These are phyloP conservation scores for Pichia manshurica DNA, from an alignment of 805 yeast species.

Conservation along the genomic window DNA sequence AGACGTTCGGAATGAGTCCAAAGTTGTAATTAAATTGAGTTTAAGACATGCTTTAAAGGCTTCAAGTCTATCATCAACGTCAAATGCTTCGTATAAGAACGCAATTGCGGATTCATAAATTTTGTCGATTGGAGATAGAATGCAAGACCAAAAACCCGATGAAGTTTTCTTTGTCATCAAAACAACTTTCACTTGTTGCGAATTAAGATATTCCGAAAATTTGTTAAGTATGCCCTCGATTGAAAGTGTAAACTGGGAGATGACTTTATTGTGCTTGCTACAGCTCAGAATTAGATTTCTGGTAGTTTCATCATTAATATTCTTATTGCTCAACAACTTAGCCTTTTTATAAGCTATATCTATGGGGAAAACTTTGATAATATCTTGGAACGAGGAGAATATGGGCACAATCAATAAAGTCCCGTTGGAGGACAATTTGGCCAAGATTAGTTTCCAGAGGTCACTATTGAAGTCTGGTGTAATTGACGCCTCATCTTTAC, in stretches of 20 bases:
- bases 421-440: constrained; percentile 20
- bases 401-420: constrained; percentile 14
- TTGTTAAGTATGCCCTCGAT: constrained; percentile 24
- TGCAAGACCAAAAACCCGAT: constrained; percentile 67
- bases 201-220: constrained; percentile 22
- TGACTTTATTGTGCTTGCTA: constrained; percentile 26
- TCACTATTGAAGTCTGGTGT: constrained; percentile 20
- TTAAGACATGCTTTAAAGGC: constrained; percentile 55
- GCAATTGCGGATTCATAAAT: constrained; percentile 67
- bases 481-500: constrained; percentile 15
- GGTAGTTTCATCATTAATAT: constrained; percentile 16
- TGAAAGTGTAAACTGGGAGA: constrained; percentile 15
- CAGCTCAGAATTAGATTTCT: constrained; percentile 21
- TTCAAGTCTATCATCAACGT: constrained; percentile 73
- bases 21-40: constrained; percentile 37
- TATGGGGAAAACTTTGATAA: constrained; percentile 18
- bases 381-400: constrained; percentile 16
- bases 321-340: constrained; percentile 8
- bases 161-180: constrained; percentile 40
- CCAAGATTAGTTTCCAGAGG: constrained; percentile 23
- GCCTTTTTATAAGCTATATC: constrained; percentile 22
- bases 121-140: constrained; percentile 54
- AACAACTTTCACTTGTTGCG: constrained; percentile 28
- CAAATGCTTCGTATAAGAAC: constrained; percentile 68
- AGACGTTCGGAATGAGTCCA: constrained; percentile 38